phyloP scores from a whole-genome alignment of 305 asterid genomes.

The Fraxinus latifolia region DNA sequence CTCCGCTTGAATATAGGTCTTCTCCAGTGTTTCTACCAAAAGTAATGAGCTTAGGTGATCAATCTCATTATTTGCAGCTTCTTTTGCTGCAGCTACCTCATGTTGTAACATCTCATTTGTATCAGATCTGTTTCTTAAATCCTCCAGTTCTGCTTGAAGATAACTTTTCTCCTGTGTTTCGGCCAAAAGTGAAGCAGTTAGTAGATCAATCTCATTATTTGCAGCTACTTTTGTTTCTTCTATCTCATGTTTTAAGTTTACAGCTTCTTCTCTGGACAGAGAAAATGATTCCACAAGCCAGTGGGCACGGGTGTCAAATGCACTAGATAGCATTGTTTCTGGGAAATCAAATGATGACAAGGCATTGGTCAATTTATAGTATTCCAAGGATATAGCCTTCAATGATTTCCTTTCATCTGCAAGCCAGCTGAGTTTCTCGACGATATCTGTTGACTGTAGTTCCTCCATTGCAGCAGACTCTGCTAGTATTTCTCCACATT shows the following conservation, averaged over 20 bases:
- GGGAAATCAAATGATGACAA: constrained; percentile 58
- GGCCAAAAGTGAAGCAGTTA: constrained; percentile 51
- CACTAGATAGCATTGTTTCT: constrained; percentile 52
- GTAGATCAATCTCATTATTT: constrained; percentile 48
- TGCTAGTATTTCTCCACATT: constrained; percentile 65
- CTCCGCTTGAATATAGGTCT: constrained; percentile 42
- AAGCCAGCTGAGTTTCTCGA: constrained; percentile 65
- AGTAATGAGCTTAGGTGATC: constrained; percentile 39
- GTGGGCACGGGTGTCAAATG: constrained; percentile 40
- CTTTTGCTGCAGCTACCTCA: constrained; percentile 37
- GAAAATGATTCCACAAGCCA: constrained; percentile 70
- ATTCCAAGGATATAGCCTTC: constrained; percentile 50
- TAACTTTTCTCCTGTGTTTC: constrained; percentile 61
- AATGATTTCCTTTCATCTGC: constrained; percentile 58
- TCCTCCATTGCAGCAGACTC: constrained; percentile 43
- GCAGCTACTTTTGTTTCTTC: constrained; percentile 55
- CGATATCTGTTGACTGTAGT: constrained; percentile 48
- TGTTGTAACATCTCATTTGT: constrained; percentile 35
- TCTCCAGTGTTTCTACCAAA: constrained; percentile 48
- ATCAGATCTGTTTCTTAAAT: constrained; percentile 35
- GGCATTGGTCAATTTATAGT: constrained; percentile 44
- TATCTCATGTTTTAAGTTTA: constrained; percentile 54
- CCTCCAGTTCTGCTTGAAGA: constrained; percentile 60
- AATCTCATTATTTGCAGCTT: constrained; percentile 39
- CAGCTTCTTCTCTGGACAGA: constrained; percentile 55